Conservation (phyloP, 768 basidiomycete species). For the Crucibulum laeve region DNA sequence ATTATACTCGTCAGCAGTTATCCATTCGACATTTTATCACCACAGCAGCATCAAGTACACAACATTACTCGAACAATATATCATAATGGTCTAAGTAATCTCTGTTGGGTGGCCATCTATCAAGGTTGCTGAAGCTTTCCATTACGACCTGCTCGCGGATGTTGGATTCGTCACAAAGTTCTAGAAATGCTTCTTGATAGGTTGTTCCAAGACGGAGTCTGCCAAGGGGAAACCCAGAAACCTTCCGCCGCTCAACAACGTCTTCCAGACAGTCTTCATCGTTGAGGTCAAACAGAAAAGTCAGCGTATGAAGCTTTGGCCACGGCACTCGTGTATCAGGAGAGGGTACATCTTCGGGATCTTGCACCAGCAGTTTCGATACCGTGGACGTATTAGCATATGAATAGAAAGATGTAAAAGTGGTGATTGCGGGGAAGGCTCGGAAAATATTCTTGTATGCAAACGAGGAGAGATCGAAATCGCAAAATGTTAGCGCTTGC, state of each 20-base stretch:
- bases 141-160: slow-evolving; percentile 15
- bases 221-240: slow-evolving; percentile 20
- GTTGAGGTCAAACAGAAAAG: slow-evolving; percentile 22
- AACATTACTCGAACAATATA: slow-evolving; percentile 14
- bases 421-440: slow-evolving; percentile 27
- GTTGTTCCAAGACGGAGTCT: slow-evolving; percentile 22
- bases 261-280: slow-evolving; percentile 20
- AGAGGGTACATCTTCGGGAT: not conserved
- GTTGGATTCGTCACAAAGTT: slow-evolving; percentile 8
- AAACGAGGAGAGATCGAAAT: slow-evolving; percentile 33
- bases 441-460: slow-evolving; percentile 24
- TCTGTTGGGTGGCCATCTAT: slow-evolving; percentile 25
- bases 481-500: slow-evolving; percentile 30
- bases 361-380: slow-evolving; percentile 20
- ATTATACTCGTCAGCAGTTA: too few relatives aligned
- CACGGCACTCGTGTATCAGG: slow-evolving; percentile 20
- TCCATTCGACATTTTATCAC: too few relatives aligned
- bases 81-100: slow-evolving; percentile 26
- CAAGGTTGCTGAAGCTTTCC: slow-evolving; percentile 17
- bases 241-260: slow-evolving; percentile 18
- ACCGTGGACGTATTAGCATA: slow-evolving; percentile 17
- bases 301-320: slow-evolving; percentile 27
- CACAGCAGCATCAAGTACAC: too few relatives aligned
- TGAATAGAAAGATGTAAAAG: slow-evolving; percentile 23
- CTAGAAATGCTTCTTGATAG: slow-evolving; percentile 12